Conservation (phyloP, 306 rosid genomes). For the Ochetophila trinervis region DNA sequence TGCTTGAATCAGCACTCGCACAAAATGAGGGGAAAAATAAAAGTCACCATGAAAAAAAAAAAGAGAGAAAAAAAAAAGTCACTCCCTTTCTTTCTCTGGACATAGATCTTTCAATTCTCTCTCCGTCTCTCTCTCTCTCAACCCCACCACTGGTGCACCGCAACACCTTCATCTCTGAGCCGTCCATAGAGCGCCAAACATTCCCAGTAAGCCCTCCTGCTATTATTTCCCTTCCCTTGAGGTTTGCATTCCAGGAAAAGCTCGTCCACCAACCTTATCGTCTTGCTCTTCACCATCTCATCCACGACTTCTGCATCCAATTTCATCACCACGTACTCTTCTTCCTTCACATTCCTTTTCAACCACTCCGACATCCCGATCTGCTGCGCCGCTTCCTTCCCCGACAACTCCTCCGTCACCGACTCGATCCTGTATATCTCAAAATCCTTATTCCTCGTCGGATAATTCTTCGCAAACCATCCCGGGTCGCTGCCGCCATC, state of each 20-base stretch:
- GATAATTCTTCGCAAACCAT: conserved; percentile 64
- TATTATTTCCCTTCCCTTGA: conserved; percentile 21
- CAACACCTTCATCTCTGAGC: conserved; percentile 80
- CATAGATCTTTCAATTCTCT: not conserved
- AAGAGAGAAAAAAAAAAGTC: no score
- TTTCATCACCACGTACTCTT: conserved; percentile 86
- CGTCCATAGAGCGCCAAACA: conserved; percentile 78
- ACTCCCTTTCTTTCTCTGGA: no score
- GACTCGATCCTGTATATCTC: conserved; percentile 65
- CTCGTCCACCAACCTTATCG: conserved; percentile 61
- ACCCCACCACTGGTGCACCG: conserved; percentile 97
- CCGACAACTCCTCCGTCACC: conserved; percentile 22
- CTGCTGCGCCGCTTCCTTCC: conserved; percentile 24
- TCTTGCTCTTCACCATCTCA: conserved; percentile 54
- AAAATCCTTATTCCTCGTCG: conserved; percentile 60
- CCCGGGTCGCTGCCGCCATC: conserved; percentile 39
- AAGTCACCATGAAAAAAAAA: no score
- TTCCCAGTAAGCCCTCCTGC: conserved; percentile 73
- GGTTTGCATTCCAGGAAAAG: conserved; percentile 89
- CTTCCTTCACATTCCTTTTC: conserved; percentile 57
- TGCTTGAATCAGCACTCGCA: no score
- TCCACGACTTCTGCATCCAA: conserved; percentile 79
- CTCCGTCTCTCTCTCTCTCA: conserved; percentile 13
- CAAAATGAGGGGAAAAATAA: no score
- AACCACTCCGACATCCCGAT: conserved; percentile 67